Base-by-base conservation (phyloP, 1,139 yeast species). In the Nakaseomyces bracarensis region DNA sequence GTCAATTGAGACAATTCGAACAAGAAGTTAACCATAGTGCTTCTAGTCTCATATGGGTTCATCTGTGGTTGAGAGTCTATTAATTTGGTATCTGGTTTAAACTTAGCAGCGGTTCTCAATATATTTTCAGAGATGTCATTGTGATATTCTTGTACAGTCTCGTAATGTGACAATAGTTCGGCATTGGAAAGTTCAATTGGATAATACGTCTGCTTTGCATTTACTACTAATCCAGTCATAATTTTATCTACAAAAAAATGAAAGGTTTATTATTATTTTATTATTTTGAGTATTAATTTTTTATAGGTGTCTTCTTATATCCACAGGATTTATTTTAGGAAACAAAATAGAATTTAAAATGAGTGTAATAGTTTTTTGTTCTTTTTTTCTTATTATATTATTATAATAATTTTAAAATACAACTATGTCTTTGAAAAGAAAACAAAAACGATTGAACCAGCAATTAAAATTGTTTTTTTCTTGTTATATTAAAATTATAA, bases 1-100 rank as follows among this genome's bases (percentile, higher is more conserved):
- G 81, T 72, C 50, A 79, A 66, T 31, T 71, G 64, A n/a, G 80
- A 66, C 64, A 78, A 68, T 54, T 77, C 79, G 49, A 74, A 66
- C 33, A 77, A 61, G 49, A 78, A 79, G 50, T 77, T 81, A 41
- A 78, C 68, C 37, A 78, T 66, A 46, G 74, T 71, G 28, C 61
- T 59, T 49, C 86, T 65, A 41, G 91, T 71, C 41, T 89, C 70
- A 54, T 77, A 82, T 1, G 96, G 95, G 52, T 97, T 74, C 95
- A 89, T 86, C 63, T 91, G 96, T 0, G 96, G 96, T 63, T 91
- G 98, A 43, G 81, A 67, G 53, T 82, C 94, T 48, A 89, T 84
- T 87, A 86, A 63, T 40, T 70, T 69, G 28, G 75, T 51, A 50
- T 75, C 77, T 18, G 84, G 81, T 50, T 66, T 70, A 51, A 59